Conservation (phyloP, 1,139 yeast species). For the Wickerhamomyces sp. region DNA sequence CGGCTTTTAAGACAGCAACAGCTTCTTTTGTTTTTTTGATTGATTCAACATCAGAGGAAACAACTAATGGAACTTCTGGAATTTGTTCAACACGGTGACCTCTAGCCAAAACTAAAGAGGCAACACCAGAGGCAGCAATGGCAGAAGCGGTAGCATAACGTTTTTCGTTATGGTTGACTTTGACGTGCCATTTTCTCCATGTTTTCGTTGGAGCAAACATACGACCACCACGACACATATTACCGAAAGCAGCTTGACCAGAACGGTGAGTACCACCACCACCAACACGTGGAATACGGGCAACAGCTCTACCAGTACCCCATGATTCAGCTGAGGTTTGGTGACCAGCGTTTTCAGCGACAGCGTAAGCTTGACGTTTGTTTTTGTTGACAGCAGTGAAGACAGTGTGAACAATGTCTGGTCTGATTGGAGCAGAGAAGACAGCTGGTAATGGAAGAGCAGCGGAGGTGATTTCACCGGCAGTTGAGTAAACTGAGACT, state of each 20-base stretch:
- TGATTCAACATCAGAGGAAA: slow-evolving; percentile 88
- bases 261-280: slow-evolving; percentile 99
- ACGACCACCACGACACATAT: slow-evolving; percentile 99
- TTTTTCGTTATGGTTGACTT: slow-evolving; percentile 99
- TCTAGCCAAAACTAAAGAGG: slow-evolving; percentile 98
- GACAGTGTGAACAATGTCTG: slow-evolving; percentile 98
- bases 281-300: slow-evolving; percentile 99
- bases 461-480: slow-evolving; percentile 83
- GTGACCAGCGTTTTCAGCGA: slow-evolving; percentile 98
- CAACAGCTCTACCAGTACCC: slow-evolving; percentile 99
- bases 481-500: slow-evolving; percentile 88
- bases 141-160: slow-evolving; percentile 99
- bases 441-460: slow-evolving; percentile 96
- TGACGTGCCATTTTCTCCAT: slow-evolving; percentile 99
- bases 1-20: slow-evolving; percentile 94
- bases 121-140: slow-evolving; percentile 98
- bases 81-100: slow-evolving; percentile 99
- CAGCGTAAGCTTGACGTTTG: slow-evolving; percentile 99
- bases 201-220: slow-evolving; percentile 99
- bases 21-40: slow-evolving; percentile 98
- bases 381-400: slow-evolving; percentile 98
- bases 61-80: slow-evolving; percentile 98
- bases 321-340: slow-evolving; percentile 99
- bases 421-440: slow-evolving; percentile 99
- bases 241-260: slow-evolving; percentile 99